These are phyloP conservation scores for Cyclotella atomus DNA, from an alignment of 108 stramenopile species.

Conservation along the genomic window DNA sequence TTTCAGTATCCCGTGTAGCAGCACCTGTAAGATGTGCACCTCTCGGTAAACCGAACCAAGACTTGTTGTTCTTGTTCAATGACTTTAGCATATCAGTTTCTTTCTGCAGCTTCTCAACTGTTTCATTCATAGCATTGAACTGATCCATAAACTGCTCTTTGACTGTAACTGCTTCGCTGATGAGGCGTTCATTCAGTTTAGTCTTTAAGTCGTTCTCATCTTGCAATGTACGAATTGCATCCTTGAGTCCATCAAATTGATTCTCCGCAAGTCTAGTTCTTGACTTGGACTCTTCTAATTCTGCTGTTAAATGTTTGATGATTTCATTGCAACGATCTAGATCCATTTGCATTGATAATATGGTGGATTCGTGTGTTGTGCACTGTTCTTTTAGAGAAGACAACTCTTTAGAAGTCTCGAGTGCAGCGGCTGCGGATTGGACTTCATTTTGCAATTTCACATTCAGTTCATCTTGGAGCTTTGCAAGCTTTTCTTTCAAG, in stretches of 20 bases:
- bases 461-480: slow-evolving; percentile 69
- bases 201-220: slow-evolving; percentile 73
- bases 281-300: slow-evolving; percentile 69
- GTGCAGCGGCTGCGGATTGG: slow-evolving; percentile 41
- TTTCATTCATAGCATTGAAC: slow-evolving; percentile 78
- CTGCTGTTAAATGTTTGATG: slow-evolving; percentile 59
- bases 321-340: slow-evolving; percentile 50
- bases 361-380: slow-evolving; percentile 53
- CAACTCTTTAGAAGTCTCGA: slow-evolving; percentile 57
- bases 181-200: slow-evolving; percentile 62
- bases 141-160: slow-evolving; percentile 73
- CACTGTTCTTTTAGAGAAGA: slow-evolving; percentile 52
- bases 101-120: slow-evolving; percentile 65
- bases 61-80: slow-evolving; percentile 30
- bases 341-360: slow-evolving; percentile 59
- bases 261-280: slow-evolving; percentile 74
- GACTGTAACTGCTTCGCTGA: slow-evolving; percentile 61
- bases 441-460: slow-evolving; percentile 56
- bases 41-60: slow-evolving; percentile 58
- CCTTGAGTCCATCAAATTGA: slow-evolving; percentile 82
- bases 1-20: slow-evolving; percentile 14
- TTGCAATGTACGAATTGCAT: slow-evolving; percentile 74
- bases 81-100: slow-evolving; percentile 69
- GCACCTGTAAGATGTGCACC: too few species aligned
- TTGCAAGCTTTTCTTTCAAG: slow-evolving; percentile 72